Evolutionary conservation across 495 filamentous ascomycete species (phyloP), one percentile per base, ranked within the genome.

Genomic region (Daldinia grandis): DNA sequence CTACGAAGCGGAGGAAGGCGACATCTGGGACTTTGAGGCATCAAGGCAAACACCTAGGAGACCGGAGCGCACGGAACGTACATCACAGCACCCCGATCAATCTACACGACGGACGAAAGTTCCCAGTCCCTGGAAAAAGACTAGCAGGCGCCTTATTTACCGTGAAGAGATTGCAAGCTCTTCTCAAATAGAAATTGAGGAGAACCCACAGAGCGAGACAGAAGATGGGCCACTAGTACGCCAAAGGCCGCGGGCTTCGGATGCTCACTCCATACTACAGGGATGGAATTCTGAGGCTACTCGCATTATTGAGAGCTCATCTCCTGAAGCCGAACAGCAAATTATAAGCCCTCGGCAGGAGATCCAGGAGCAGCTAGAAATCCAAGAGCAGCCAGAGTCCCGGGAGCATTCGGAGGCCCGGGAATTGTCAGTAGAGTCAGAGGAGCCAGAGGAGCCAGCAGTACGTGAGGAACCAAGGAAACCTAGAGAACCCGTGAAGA

Each of bases 1-100:
- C 17, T 49, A 62, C 6, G 77, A 81, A 4, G 79, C 77, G 2
- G 78, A 81, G 2, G 79, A 83, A 15, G 75, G 78, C 7, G 84
- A 86, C 70, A 69, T 84, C 3, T 85, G 80, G 78, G 79, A 78
- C n/a, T 53, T 83, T 42, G 82, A 83, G 57, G 83, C 81, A 44
- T 75, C 77, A 56, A 78, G 82, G 9, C 69, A 73, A 25, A 78
- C 78, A 1, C 79, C 82, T 6, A 72, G 57, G 28, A 73, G 50
- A 33, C 69, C 63, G 66, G 76, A 75, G 19, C 59, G 75, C 62
- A 57, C 66, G 58, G 72, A 69, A 56, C 68, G 61, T 66, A 56
- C 64, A 14, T 42, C 61, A 19, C 66, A 71, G 62, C 53, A 73
- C 6, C 55, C 64, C 6, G 56, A 62, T 6, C 62, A 68, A 15